Evolutionary conservation across 108 stramenopile species (phyloP), one percentile per base, ranked within the genome.

Genomic region (Cyclotella cryptica): DNA sequence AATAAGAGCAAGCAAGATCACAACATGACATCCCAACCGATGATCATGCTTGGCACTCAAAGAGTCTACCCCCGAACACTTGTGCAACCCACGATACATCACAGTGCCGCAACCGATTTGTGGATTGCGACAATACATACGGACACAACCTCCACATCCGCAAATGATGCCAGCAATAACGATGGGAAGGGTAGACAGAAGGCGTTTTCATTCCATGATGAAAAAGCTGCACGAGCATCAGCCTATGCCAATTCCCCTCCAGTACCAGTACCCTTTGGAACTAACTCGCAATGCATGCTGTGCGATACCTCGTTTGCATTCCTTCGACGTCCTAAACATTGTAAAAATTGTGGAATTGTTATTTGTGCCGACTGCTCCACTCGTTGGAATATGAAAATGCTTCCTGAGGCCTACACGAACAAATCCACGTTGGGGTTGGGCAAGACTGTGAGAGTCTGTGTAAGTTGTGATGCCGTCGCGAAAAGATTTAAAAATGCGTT

Each of bases 51-150:
- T 28, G 80, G 73, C 9, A 58, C 41, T 42, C 66, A 43, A 17
- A 72, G 75, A 46, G 51, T 89, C 41, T 88, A 90, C 66, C 82
- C 92, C 3, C 84, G 94, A 30, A 89, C 83, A 19, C 86, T 95
- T 12, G 85, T 93, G 14, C 87, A 84, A 28, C 88, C 91, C 13
- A 92, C 88, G 11, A 90, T 95, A 12, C 90, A 92, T 65, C 90
- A 95, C 67, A 95, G 88, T 63, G 70, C 89, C n/a, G 87, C 87
- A 10, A 91, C 92, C 8, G 89, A 89, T 43, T 43, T 92, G n/a
- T 96, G 94, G 94, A 91, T 96, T 52, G 80, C 88, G 18, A 93
- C 94, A 0, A 91, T 96, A 66, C 90, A 90, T 59, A 96, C 89
- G 10, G 86, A 90, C 66, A 83, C 84, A 13, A 72, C 59, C 77